phyloP scores from a whole-genome alignment of 495 filamentous ascomycete genomes.

The Sporormia fimetaria region DNA sequence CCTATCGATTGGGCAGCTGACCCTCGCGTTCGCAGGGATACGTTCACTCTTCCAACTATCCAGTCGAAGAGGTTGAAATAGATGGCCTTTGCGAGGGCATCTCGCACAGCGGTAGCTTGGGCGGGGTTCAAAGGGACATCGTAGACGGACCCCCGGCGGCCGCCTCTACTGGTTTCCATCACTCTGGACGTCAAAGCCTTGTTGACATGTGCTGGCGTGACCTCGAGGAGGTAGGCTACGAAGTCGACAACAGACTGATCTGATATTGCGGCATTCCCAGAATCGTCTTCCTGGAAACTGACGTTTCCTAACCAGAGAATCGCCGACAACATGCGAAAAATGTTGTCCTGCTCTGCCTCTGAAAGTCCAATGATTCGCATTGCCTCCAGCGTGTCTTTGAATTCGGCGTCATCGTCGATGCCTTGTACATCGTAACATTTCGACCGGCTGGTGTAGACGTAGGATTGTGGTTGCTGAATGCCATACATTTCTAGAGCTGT shows the following conservation, averaged over 20 bases:
- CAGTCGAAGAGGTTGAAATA: conserved; percentile 98
- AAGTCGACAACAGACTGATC: conserved; percentile 91
- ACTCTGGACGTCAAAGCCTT: conserved; percentile 83
- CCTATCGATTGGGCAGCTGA: conserved; percentile 74
- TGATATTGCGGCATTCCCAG: conserved; percentile 70
- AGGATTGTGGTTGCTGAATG: conserved; percentile 82
- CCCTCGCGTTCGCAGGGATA: conserved; percentile 70
- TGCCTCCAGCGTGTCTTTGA: conserved; percentile 78
- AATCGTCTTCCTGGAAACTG: conserved; percentile 74
- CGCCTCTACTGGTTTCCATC: conserved; percentile 78
- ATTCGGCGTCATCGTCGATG: conserved; percentile 87
- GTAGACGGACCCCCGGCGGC: conserved; percentile 68
- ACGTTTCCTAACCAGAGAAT: conserved; percentile 95
- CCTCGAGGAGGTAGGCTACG: conserved; percentile 85
- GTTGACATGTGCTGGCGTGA: conserved; percentile 66
- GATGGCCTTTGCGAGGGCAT: conserved; percentile 87
- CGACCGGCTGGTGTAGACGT: conserved; percentile 87
- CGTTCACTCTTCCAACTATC: conserved; percentile 90
- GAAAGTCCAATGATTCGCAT: conserved; percentile 89
- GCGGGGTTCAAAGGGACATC: conserved; percentile 84
- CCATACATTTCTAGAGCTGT: conserved; percentile 53
- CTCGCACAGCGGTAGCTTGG: conserved; percentile 85
- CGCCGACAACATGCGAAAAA: conserved; percentile 90
- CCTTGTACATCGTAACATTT: conserved; percentile 90
- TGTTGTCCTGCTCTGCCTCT: conserved; percentile 84